A percentile compares a stretch with the other conserved stretches of the same genome.
phyloP scores from a whole-genome alignment of 768 basidiomycete species.

The Leucocoprinus birnbaumii region DNA sequence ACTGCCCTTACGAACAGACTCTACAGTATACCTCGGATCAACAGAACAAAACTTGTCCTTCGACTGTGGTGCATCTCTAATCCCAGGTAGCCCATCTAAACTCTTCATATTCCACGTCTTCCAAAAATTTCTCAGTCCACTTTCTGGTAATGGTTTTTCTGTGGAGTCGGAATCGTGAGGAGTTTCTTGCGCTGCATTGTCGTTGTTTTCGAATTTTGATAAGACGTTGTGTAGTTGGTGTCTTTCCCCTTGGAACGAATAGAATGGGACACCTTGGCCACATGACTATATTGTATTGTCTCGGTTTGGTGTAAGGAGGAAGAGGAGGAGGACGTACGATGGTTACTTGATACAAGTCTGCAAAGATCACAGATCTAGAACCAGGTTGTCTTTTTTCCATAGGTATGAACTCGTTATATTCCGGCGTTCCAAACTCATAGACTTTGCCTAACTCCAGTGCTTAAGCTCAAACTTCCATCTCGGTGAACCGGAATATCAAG shows the following conservation, averaged over 20 bases:
- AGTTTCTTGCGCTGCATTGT: constrained; percentile 23
- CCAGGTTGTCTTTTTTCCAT: constrained; percentile 43
- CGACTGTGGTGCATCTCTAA: constrained; percentile 26
- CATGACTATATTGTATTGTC: constrained; percentile 43
- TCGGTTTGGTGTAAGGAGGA: not conserved
- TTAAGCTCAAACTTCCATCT: not conserved
- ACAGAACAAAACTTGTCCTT: not conserved
- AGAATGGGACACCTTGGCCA: constrained; percentile 56
- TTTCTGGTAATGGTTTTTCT: constrained; percentile 19
- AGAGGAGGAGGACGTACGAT: constrained; percentile 17
- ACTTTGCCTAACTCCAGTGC: constrained; percentile 37
- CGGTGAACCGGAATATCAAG: not conserved
- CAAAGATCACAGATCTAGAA: constrained; percentile 50
- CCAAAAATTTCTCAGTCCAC: constrained; percentile 54
- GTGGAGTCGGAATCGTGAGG: not conserved
- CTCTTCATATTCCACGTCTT: constrained; percentile 37
- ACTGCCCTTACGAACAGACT: no score
- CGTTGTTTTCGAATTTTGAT: constrained; percentile 32
- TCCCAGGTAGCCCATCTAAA: constrained; percentile 49
- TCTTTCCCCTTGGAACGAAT: constrained; percentile 46
- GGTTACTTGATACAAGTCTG: constrained; percentile 54
- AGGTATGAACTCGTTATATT: constrained; percentile 48
- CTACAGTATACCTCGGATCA: constrained; percentile 6
- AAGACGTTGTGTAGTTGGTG: constrained; percentile 39
- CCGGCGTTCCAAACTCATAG: constrained; percentile 55